Percentiles rank a stretch among this genome's conserved stretches.
Conservation (phyloP, 2,329 filamentous ascomycete species). For the Pyrenochaeta sp. region DNA sequence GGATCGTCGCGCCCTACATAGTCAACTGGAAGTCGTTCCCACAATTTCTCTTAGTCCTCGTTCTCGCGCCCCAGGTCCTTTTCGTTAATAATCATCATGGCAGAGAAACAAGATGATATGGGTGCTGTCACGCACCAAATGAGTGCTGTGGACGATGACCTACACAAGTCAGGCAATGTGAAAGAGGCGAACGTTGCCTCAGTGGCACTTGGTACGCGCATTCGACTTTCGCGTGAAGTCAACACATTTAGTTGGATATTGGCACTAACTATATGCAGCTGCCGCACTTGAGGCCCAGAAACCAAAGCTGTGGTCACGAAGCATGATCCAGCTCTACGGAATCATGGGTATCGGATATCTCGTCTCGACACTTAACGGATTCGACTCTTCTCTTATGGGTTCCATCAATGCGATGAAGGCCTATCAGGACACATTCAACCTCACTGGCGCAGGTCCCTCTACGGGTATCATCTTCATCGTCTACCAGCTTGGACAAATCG, state of each 20-base stretch:
- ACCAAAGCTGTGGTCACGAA: conserved; percentile 38
- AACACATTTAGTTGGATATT: neutral
- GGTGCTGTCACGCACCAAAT: conserved; percentile 33
- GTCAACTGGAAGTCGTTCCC: conserved; percentile 3
- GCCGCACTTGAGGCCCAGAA: conserved; percentile 45
- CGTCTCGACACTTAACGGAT: conserved; percentile 46
- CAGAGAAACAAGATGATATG: conserved; percentile 29
- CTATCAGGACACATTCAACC: conserved; percentile 60
- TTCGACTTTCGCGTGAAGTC: neutral
- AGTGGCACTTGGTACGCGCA: conserved; percentile 36
- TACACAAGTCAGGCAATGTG: conserved; percentile 28
- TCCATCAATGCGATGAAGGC: conserved; percentile 63
- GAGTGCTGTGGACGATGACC: conserved; percentile 31
- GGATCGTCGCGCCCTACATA: conserved; percentile 4
- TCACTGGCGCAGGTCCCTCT: conserved; percentile 58
- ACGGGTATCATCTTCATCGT: conserved; percentile 58
- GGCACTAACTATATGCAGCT: conserved; percentile 24
- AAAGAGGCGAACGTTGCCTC: conserved; percentile 41
- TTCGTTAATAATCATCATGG: conserved; percentile 15
- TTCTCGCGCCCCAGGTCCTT: neutral
- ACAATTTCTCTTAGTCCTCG: conserved; percentile 3
- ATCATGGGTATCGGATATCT: conserved; percentile 48
- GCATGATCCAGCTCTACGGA: conserved; percentile 43
- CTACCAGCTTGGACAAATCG: conserved; percentile 61
- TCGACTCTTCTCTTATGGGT: conserved; percentile 53